Conservation (phyloP, 2,329 filamentous ascomycete genomes). For the Sporothrix protearum region DNA sequence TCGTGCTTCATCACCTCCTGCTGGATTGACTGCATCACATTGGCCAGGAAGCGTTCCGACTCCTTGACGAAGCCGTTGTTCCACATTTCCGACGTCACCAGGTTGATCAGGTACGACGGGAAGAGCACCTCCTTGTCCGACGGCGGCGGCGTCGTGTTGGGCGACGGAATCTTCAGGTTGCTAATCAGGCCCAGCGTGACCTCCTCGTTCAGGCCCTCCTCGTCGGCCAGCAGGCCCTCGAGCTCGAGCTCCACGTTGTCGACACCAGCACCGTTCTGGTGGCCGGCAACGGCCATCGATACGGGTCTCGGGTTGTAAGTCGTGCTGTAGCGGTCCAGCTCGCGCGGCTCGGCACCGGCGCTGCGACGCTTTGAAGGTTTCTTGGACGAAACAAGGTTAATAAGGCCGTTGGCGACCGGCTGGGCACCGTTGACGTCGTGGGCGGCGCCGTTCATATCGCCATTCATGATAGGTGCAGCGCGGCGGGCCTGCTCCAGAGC, state of each 20-base stretch:
- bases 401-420: slow-evolving; percentile 68
- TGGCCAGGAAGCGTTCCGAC: slow-evolving; percentile 95
- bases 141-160: slow-evolving; percentile 79
- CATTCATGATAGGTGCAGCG: slow-evolving; percentile 65
- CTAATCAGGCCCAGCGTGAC: slow-evolving; percentile 93
- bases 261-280: slow-evolving; percentile 64
- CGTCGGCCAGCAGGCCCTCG: slow-evolving; percentile 87
- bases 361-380: slow-evolving; percentile 86
- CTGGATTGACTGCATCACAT: slow-evolving; percentile 99
- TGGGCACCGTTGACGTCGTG: slow-evolving; percentile 35
- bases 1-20: slow-evolving; percentile 99
- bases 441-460: slow-evolving; percentile 46
- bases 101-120: slow-evolving; percentile 97
- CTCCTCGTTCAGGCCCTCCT: slow-evolving; percentile 94
- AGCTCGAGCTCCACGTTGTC: slow-evolving; percentile 95
- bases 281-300: slow-evolving; percentile 82
- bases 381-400: slow-evolving; percentile 96
- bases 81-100: slow-evolving; percentile 99
- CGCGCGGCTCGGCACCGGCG: slow-evolving; percentile 79
- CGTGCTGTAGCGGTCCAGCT: slow-evolving; percentile 83
- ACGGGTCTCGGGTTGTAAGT: slow-evolving; percentile 93
- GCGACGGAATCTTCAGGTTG: slow-evolving; percentile 92
- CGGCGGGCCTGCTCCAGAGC: slow-evolving; percentile 85
- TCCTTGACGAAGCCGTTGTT: slow-evolving; percentile 99
- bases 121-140: slow-evolving; percentile 99